Base-by-base conservation (phyloP, 2,329 filamentous ascomycete species). In the Fusarium caatingaense region DNA sequence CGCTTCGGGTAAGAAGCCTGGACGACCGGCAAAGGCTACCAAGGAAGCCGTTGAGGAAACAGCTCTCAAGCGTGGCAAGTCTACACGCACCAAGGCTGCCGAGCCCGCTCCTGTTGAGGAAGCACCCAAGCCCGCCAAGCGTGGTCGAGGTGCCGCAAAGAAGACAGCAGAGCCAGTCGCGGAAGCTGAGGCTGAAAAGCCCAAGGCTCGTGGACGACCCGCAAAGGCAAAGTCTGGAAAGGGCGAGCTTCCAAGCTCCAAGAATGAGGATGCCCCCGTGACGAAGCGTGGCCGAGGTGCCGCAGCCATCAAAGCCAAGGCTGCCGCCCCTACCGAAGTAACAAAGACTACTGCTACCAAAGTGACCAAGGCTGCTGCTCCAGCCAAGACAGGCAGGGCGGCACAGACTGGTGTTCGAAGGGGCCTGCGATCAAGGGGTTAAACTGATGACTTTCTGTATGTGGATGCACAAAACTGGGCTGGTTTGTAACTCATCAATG, bases 181-280 rank as follows among this genome's bases (percentile, higher is more conserved):
- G 4, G 48, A 54, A 45, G 41, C 28, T 2, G 54, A 66, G 23
- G 20, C 28, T 18, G 58, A 53, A 21, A 71, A 72, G 34, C 57
- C 66, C 15, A 73, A 69, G 40, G 25, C 70, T 40, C 68, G 72
- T 21, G 60, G 71, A 37, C 63, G 66, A 18, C 56, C 66, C 5
- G 51, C 50, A 11, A 72, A 69, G n/a, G 60, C 58, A 40, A 75
- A 74, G 50, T 67, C 73, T 9, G 73, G 73, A 21, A 75, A 75
- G 37, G 73, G 73, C 13, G 73, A 75, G 41, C 56, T 75, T 15
- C 44, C 69, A 37, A 64, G 61, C 41, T 25, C 69, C 12, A 75
- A 74, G 34, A 42, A 41, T 1, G 50, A 30, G 1, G 50, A 54
- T n/a, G 56, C 59, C 8, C 48, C 54, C 5, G 27, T 50, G 6